Percentiles rank a stretch among this genome's conserved stretches.
phyloP scores from a whole-genome alignment of 306 rosid species.

The Quercus dentata region DNA sequence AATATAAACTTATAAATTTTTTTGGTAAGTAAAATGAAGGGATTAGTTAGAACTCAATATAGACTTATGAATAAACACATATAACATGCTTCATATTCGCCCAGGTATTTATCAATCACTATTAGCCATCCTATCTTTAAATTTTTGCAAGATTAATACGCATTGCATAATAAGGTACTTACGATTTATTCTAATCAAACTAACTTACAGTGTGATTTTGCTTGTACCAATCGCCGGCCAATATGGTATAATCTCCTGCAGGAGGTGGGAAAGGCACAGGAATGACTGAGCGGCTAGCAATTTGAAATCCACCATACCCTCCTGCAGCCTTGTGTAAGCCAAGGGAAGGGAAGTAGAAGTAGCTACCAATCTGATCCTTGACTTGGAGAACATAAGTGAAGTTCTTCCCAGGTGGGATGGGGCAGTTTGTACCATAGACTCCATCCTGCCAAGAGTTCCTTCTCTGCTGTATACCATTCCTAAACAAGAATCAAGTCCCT shows the following conservation, averaged over 20 bases:
- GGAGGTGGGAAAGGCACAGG: slow-evolving; percentile 86
- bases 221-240: slow-evolving; percentile 83
- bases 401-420: slow-evolving; percentile 80
- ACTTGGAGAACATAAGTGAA: slow-evolving; percentile 84
- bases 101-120: background rate
- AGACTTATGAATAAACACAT: background rate
- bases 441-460: slow-evolving; percentile 96
- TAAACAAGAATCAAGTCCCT: slow-evolving; percentile 18
- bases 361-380: slow-evolving; percentile 91
- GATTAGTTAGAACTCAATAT: background rate
- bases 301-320: slow-evolving; percentile 69
- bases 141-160: background rate
- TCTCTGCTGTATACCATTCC: slow-evolving; percentile 86
- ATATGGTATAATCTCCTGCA: slow-evolving; percentile 65
- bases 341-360: slow-evolving; percentile 83
- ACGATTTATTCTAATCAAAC: background rate
- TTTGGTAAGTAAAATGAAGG: no score
- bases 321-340: slow-evolving; percentile 90
- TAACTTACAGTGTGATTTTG: slow-evolving; percentile 72
- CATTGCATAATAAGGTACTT: background rate
- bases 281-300: slow-evolving; percentile 63
- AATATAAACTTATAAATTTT: background rate
- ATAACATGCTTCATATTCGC: background rate
- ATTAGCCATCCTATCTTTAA: background rate
- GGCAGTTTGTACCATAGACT: slow-evolving; percentile 83